Percentiles rank a stretch among this genome's conserved stretches.
These are phyloP conservation scores for Pseudomassariella vexata DNA, from an alignment of 2,329 filamentous ascomycete species.

Conservation along the genomic window DNA sequence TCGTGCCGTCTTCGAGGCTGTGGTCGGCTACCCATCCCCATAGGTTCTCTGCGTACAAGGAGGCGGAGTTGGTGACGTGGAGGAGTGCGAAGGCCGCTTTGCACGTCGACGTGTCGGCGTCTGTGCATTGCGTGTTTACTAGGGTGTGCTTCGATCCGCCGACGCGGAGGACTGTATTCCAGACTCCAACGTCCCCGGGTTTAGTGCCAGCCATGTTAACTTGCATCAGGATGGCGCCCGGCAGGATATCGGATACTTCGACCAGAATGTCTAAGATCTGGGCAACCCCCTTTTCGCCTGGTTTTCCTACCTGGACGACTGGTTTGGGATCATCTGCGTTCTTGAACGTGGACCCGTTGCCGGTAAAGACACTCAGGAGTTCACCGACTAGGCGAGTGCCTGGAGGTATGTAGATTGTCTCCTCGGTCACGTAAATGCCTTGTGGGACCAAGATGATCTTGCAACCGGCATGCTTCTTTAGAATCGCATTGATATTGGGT, in stretches of 20 bases:
- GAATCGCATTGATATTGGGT: slow-evolving; percentile 21
- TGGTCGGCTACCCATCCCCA: slow-evolving; percentile 44
- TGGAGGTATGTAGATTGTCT: slow-evolving; percentile 3
- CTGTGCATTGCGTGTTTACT: slow-evolving; percentile 29
- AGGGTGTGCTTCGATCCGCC: slow-evolving; percentile 36
- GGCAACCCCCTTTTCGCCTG: slow-evolving; percentile 39
- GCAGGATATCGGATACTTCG: slow-evolving; percentile 38
- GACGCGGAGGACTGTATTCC: slow-evolving; percentile 37
- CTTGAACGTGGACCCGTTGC: slow-evolving; percentile 36
- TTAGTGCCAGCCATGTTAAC: slow-evolving; percentile 40
- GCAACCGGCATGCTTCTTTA: slow-evolving; percentile 22
- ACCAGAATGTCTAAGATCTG: slow-evolving; percentile 48
- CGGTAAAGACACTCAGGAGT: slow-evolving; percentile 45
- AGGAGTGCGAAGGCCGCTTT: slow-evolving; percentile 41
- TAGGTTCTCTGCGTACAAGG: slow-evolving; percentile 46
- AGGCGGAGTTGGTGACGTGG: slow-evolving; percentile 37
- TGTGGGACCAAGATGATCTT: slow-evolving; percentile 35
- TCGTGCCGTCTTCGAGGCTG: slow-evolving; percentile 38
- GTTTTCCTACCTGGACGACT: slow-evolving; percentile 43
- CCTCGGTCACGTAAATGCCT: slow-evolving; percentile 21
- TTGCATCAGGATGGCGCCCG: slow-evolving; percentile 34
- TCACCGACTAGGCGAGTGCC: slow-evolving; percentile 45
- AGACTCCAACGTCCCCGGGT: slow-evolving; percentile 44
- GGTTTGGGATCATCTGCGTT: slow-evolving; percentile 35
- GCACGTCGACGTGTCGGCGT: slow-evolving; percentile 27